Percentiles rank a stretch among this genome's conserved stretches.
Conservation (phyloP, 2,329 filamentous ascomycete species). For the Fusarium sp. region DNA sequence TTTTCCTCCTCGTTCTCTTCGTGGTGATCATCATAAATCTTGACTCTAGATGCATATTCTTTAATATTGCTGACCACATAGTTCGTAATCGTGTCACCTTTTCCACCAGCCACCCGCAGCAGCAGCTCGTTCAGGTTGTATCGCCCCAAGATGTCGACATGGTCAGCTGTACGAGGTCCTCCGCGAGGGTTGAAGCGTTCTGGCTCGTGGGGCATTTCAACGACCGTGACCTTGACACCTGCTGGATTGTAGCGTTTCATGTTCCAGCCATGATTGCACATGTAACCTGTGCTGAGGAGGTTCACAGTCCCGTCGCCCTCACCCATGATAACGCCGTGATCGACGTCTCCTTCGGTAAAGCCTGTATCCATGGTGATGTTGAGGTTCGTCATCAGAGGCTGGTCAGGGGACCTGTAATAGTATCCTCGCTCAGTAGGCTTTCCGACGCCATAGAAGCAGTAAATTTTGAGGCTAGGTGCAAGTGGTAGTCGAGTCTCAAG, state of each 20-base stretch:
- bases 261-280: constrained; percentile 96
- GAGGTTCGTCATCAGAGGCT: constrained; percentile 70
- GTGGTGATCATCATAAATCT: constrained; percentile 75
- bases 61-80: constrained; percentile 82
- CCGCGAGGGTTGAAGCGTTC: constrained; percentile 88
- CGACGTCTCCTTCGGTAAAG: constrained; percentile 67
- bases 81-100: constrained; percentile 80
- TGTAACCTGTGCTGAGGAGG: constrained; percentile 90
- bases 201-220: constrained; percentile 97
- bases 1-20: constrained; percentile 60
- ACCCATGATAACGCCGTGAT: constrained; percentile 93
- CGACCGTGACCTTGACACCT: constrained; percentile 80
- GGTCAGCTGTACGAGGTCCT: constrained; percentile 79
- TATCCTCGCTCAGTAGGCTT: constrained; percentile 94
- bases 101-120: constrained; percentile 84
- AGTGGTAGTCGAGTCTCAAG: constrained; percentile 87
- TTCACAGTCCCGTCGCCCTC: constrained; percentile 98
- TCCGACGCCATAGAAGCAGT: constrained; percentile 95
- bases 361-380: constrained; percentile 79
- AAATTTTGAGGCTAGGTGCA: constrained; percentile 91
- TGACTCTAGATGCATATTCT: constrained; percentile 84
- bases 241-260: constrained; percentile 95
- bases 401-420: constrained; percentile 80
- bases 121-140: constrained; percentile 92
- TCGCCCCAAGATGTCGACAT: constrained; percentile 94